Percentiles rank a stretch among this genome's conserved stretches.
phyloP scores from a whole-genome alignment of 2,329 filamentous ascomycete genomes.

The Epichloe gansuensis region DNA sequence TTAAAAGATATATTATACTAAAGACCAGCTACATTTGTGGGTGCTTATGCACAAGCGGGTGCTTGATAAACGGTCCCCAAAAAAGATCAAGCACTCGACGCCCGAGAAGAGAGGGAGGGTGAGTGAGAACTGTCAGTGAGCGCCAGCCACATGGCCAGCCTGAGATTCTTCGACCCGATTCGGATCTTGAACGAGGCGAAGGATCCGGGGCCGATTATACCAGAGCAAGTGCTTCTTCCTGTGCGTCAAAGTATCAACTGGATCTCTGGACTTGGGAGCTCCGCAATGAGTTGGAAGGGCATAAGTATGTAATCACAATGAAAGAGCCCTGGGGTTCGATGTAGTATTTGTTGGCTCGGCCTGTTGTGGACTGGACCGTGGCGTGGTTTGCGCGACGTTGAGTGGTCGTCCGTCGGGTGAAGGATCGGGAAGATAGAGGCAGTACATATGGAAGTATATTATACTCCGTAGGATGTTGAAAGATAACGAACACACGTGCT shows the following conservation, averaged over 20 bases:
- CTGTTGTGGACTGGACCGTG: slow-evolving; percentile 11
- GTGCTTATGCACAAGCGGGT: too few species aligned
- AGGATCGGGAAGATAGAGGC: slow-evolving; percentile 7
- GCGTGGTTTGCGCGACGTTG: slow-evolving; percentile 9
- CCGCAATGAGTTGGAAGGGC: slow-evolving; percentile 8
- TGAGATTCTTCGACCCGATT: not conserved
- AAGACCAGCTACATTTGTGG: too few species aligned
- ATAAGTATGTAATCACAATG: slow-evolving; percentile 7
- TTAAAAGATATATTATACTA: too few species aligned
- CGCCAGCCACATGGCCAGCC: too few species aligned
- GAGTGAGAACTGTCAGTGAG: too few species aligned
- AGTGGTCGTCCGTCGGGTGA: slow-evolving; percentile 7
- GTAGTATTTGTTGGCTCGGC: slow-evolving; percentile 15
- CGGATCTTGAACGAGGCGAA: slow-evolving; percentile 6
- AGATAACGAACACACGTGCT: slow-evolving; percentile 4
- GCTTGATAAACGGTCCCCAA: too few species aligned
- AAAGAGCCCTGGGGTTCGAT: slow-evolving; percentile 14
- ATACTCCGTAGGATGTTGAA: slow-evolving; percentile 9
- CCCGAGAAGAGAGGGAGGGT: too few species aligned
- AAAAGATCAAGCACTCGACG: too few species aligned
- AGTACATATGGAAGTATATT: slow-evolving; percentile 7
- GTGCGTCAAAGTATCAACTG: slow-evolving; percentile 11
- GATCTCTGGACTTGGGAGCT: slow-evolving; percentile 11
- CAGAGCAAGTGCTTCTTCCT: slow-evolving; percentile 5
- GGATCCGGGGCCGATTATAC: not conserved